Evolutionary conservation across 371 early-diverging fungal genomes (phyloP).

Genomic region (Mucor piriformis): DNA sequence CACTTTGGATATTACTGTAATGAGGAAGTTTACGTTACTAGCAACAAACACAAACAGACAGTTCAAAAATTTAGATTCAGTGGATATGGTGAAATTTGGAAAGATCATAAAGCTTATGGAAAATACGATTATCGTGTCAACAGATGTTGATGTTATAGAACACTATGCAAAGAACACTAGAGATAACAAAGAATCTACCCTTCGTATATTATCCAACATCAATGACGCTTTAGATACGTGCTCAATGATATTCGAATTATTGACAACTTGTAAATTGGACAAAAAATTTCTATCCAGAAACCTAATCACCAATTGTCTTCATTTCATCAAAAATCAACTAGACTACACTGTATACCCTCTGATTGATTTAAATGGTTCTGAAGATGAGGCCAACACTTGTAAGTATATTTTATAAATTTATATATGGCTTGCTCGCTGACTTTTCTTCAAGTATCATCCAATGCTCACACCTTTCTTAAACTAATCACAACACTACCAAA

Average conservation of each 20-base stretch:
- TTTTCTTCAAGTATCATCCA: conserved; percentile 21
- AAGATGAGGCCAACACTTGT: conserved; percentile 31
- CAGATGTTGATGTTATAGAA: conserved; percentile 24
- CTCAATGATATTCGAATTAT: conserved; percentile 33
- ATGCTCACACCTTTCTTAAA: conserved; percentile 20
- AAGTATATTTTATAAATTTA: not conserved
- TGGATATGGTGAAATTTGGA: conserved; percentile 16
- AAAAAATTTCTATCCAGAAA: conserved; percentile 34
- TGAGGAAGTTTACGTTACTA: conserved; percentile 7
- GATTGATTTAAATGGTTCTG: conserved; percentile 31
- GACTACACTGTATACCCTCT: conserved; percentile 45
- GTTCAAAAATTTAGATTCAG: conserved; percentile 6
- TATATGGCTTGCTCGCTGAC: too few relatives aligned
- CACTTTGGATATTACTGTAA: conserved; percentile 19
- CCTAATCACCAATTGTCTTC: conserved; percentile 34
- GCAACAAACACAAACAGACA: conserved; percentile 1
- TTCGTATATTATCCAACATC: not conserved
- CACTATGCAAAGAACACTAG: conserved; percentile 8
- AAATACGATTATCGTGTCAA: conserved; percentile 9
- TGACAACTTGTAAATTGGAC: conserved; percentile 30
- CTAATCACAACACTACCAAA: conserved; percentile 20
- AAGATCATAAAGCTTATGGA: conserved; percentile 28
- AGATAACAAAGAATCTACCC: not conserved
- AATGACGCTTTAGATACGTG: conserved; percentile 27
- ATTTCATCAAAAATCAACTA: conserved; percentile 33